These are phyloP conservation scores for Tolypocladium endophyticum DNA, from an alignment of 2,329 filamentous ascomycete genomes.

Conservation along the genomic window DNA sequence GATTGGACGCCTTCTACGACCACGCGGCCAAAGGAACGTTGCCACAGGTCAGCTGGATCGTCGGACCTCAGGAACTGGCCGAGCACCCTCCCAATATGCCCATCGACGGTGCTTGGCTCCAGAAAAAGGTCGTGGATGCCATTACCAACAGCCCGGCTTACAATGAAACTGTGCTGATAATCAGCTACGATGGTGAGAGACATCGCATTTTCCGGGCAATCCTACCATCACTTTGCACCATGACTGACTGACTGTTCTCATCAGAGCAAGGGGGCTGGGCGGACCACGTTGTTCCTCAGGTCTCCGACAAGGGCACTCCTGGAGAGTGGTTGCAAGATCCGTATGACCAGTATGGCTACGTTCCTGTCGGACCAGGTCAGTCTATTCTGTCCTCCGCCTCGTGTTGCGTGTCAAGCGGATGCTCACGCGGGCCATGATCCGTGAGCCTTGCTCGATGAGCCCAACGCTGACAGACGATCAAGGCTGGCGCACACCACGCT, in stretches of 20 bases:
- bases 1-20: constrained; percentile 36
- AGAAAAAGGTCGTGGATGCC: constrained; percentile 40
- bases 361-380: constrained; percentile 18
- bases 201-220: background rate
- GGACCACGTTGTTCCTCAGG: constrained; percentile 38
- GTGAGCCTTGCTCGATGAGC: background rate
- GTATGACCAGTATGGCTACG: constrained; percentile 13
- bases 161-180: constrained; percentile 35
- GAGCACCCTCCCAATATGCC: constrained; percentile 37
- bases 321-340: constrained; percentile 40
- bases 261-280: constrained; percentile 42
- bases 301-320: constrained; percentile 32
- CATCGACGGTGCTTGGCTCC: constrained; percentile 43
- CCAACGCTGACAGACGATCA: background rate
- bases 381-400: background rate
- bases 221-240: background rate
- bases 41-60: constrained; percentile 39
- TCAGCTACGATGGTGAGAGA: constrained; percentile 34
- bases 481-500: constrained; percentile 37
- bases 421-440: background rate
- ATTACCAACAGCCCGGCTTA: constrained; percentile 37
- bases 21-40: constrained; percentile 37
- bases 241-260: background rate
- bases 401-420: background rate
- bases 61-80: constrained; percentile 38